phyloP scores from a whole-genome alignment of 2,329 filamentous ascomycete species.

The Waltergamsia citrina region DNA sequence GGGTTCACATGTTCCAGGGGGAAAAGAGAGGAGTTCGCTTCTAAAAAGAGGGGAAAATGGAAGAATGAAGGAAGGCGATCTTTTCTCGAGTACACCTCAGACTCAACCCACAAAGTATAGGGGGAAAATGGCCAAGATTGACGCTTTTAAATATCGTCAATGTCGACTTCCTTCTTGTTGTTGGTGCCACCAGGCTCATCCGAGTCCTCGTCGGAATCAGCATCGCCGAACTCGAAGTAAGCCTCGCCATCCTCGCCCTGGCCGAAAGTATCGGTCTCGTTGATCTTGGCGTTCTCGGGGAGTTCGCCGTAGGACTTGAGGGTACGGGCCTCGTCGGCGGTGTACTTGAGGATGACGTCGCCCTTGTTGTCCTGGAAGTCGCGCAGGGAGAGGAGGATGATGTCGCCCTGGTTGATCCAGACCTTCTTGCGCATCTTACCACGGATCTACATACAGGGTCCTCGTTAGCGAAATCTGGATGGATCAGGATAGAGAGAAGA shows the following conservation, averaged over 20 bases:
- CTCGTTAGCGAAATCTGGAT: no score
- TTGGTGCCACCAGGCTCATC: constrained; percentile 48
- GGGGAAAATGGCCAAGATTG: no score
- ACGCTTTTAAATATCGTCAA: constrained; percentile 77
- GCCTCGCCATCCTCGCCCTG: constrained; percentile 90
- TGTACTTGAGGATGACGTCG: constrained; percentile 96
- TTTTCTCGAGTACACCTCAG: no score
- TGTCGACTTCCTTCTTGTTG: constrained; percentile 71
- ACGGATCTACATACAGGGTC: constrained; percentile 41
- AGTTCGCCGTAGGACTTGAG: constrained; percentile 97
- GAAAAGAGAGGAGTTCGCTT: constrained; percentile 7
- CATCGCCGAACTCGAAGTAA: constrained; percentile 98
- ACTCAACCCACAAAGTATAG: no score
- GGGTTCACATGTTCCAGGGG: no score
- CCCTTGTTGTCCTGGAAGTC: constrained; percentile 95
- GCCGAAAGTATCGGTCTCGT: constrained; percentile 94
- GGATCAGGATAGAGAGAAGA: constrained; percentile 32
- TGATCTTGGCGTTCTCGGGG: constrained; percentile 97
- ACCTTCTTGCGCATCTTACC: constrained; percentile 99
- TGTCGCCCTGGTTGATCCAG: constrained; percentile 98
- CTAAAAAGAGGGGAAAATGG: neutral
- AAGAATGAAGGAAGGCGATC: no score
- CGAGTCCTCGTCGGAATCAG: constrained; percentile 51
- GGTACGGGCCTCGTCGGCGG: constrained; percentile 85
- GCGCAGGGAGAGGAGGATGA: constrained; percentile 78